Percentiles rank a stretch among this genome's conserved stretches.
Conservation (phyloP, 257 asterid genomes). For the Knoxia roxburghii region DNA sequence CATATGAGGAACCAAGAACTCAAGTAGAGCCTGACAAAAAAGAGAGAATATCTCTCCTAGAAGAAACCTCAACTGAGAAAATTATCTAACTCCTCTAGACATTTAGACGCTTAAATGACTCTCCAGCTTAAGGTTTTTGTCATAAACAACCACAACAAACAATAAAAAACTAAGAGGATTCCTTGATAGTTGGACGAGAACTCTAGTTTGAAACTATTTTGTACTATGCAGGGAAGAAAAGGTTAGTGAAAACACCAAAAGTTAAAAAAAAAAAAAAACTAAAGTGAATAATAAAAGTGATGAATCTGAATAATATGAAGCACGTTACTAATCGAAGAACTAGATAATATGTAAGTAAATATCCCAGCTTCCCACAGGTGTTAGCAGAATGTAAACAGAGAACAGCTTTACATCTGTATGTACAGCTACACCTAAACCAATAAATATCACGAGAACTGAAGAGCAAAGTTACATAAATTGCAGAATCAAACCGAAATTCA, state of each 20-base stretch:
- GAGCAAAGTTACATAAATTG: not conserved
- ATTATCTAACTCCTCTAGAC: not conserved
- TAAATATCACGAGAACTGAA: not conserved
- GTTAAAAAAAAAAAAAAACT: no score
- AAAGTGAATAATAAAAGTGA: no score
- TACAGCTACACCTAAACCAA: not conserved
- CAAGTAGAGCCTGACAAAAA: no score
- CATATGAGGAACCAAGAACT: not conserved
- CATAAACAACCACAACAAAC: not conserved
- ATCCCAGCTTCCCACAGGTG: no score
- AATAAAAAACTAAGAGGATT: not conserved
- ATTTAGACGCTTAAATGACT: not conserved
- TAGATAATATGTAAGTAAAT: no score
- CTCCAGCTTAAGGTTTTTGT: not conserved
- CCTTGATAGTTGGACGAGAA: no score
- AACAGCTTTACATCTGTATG: not conserved
- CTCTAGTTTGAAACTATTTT: no score
- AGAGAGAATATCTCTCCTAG: not conserved
- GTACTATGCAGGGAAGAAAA: no score
- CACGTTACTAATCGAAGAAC: no score
- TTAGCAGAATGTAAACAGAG: not conserved
- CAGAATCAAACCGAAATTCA: not conserved
- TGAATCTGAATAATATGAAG: no score
- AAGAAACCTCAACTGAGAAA: not conserved
- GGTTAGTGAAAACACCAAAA: no score